Percentiles rank a stretch among this genome's conserved stretches.
Evolutionary conservation across 164 flowering plant species (phyloP).

Genomic region (Vitis amurensis): DNA sequence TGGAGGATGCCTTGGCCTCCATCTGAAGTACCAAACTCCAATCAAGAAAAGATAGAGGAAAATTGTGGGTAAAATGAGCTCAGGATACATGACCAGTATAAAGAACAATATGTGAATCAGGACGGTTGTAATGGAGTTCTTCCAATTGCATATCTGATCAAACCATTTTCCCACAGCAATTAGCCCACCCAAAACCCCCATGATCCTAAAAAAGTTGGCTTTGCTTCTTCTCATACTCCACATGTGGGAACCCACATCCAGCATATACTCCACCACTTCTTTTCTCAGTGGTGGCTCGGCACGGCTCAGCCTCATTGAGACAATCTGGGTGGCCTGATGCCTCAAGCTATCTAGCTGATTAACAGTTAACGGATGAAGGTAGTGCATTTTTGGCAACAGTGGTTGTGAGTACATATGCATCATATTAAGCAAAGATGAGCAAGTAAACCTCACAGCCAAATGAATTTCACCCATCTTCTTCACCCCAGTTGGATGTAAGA

Average conservation of each 20-base stretch:
- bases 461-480: conserved; percentile 56
- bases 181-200: conserved; percentile 38
- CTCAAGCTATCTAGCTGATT: conserved; percentile 47
- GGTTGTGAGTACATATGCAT: conserved; percentile 52
- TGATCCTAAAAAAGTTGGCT: conserved; percentile 46
- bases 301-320: conserved; percentile 43
- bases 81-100: conserved; percentile 46
- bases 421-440: conserved; percentile 46
- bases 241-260: conserved; percentile 53
- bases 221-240: conserved; percentile 56
- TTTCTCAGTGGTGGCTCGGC: conserved; percentile 50
- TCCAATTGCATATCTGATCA: conserved; percentile 48
- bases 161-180: conserved; percentile 48
- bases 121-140: conserved; percentile 45
- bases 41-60: conserved; percentile 48
- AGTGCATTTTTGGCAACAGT: conserved; percentile 47
- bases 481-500: conserved; percentile 41
- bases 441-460: conserved; percentile 45
- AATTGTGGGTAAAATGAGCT: conserved; percentile 42
- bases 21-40: conserved; percentile 47
- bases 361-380: conserved; percentile 39
- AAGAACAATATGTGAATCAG: conserved; percentile 42
- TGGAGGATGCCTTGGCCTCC: conserved; percentile 51
- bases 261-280: conserved; percentile 47
- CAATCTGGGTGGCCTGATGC: conserved; percentile 48